A percentile compares a stretch with the other conserved stretches of the same genome.
phyloP scores from a whole-genome alignment of 2,329 filamentous ascomycete species.

The Mycogone perniciosa region DNA sequence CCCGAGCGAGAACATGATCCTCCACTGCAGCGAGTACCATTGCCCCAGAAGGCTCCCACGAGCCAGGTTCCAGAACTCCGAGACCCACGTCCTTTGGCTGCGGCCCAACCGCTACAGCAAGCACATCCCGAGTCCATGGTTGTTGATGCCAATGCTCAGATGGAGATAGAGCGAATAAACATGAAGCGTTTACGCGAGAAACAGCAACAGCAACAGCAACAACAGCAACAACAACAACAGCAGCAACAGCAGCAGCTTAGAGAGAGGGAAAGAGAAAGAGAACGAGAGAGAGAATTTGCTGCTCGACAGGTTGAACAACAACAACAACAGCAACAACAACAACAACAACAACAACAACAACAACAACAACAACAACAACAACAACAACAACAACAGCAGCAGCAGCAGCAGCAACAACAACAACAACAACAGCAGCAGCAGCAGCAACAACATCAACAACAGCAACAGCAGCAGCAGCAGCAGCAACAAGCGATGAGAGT shows the following conservation, averaged over 20 bases:
- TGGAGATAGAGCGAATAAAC: slow-evolving; percentile 29
- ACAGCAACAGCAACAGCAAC: slow-evolving; percentile 14
- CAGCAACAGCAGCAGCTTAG: slow-evolving; percentile 9
- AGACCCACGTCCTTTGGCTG: slow-evolving; percentile 29
- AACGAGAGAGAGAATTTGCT: not conserved
- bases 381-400: too few relatives aligned
- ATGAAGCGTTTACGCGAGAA: slow-evolving; percentile 25
- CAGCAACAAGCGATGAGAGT: slow-evolving; percentile 31
- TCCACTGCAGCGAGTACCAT: slow-evolving; percentile 30
- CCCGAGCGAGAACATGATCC: slow-evolving; percentile 37
- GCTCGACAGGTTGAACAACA: too few relatives aligned
- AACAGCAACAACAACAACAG: slow-evolving; percentile 15
- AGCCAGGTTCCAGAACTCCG: slow-evolving; percentile 28
- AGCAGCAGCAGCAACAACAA: too few relatives aligned
- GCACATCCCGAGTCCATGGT: slow-evolving; percentile 29
- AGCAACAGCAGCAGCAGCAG: slow-evolving; percentile 20
- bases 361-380: too few relatives aligned
- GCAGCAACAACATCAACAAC: slow-evolving; percentile 4
- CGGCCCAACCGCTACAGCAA: slow-evolving; percentile 29
- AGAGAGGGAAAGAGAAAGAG: slow-evolving; percentile 14
- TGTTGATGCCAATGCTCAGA: slow-evolving; percentile 20
- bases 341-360: too few relatives aligned
- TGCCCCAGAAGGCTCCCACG: slow-evolving; percentile 33
- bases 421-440: not conserved
- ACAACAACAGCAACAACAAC: too few relatives aligned